Evolutionary conservation across 176 grass and related monocot genomes (phyloP).

Genomic region (Phragmites australis): DNA sequence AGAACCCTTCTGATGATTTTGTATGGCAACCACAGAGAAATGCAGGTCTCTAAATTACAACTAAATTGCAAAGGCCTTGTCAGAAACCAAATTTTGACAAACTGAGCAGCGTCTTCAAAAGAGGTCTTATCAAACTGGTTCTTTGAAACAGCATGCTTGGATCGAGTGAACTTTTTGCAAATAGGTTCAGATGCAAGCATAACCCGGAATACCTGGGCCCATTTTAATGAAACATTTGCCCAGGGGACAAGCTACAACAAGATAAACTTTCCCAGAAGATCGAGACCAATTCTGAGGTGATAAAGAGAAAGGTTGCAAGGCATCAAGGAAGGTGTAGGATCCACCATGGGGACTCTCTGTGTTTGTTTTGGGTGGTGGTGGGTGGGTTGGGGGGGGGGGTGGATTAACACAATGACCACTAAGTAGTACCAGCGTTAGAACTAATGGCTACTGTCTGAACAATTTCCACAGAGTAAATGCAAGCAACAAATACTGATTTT

Average conservation of each 20-base stretch:
- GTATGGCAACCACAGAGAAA: neutral
- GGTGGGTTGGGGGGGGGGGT: too few species aligned
- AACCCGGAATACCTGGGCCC: neutral
- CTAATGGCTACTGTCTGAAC: neutral
- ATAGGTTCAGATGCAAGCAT: neutral
- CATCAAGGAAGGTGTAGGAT: neutral
- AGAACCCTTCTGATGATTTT: neutral
- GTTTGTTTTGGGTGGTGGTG: too few species aligned
- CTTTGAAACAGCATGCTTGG: neutral
- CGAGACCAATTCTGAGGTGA: neutral
- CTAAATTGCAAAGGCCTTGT: neutral
- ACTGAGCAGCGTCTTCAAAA: neutral
- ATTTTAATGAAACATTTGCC: neutral
- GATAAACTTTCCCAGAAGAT: neutral
- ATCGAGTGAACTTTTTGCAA: neutral
- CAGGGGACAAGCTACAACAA: neutral
- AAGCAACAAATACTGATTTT: neutral
- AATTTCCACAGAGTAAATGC: constrained; percentile 4
- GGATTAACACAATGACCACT: neutral
- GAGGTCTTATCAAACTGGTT: neutral
- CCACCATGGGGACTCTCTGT: too few species aligned
- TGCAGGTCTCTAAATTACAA: neutral
- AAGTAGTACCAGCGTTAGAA: neutral
- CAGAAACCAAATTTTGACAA: neutral
- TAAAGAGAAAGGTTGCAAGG: neutral